phyloP scores from a whole-genome alignment of 345 rosid genomes.

The Populus alba region DNA sequence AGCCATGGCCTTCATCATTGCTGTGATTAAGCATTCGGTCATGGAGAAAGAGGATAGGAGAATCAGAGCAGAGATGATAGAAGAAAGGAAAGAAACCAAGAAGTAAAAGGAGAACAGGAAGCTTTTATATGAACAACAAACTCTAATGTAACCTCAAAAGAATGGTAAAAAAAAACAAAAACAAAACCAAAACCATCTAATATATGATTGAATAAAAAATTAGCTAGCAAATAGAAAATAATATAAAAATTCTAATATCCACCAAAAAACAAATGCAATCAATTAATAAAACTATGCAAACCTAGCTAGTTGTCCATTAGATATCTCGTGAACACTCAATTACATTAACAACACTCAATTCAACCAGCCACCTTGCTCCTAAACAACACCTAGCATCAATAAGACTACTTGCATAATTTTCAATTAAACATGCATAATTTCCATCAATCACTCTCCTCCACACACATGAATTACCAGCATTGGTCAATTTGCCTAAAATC shows the following conservation, averaged over 20 bases:
- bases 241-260: background rate
- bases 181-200: too few species aligned
- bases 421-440: too few species aligned
- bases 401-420: too few species aligned
- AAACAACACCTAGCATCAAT: too few species aligned
- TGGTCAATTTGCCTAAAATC: too few species aligned
- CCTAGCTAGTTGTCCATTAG: too few species aligned
- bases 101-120: background rate
- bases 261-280: background rate
- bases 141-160: background rate
- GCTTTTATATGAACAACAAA: background rate
- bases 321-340: background rate
- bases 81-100: too few species aligned
- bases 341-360: too few species aligned
- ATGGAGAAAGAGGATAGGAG: background rate
- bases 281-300: background rate
- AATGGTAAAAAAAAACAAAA: too few species aligned
- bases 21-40: background rate
- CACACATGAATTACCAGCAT: too few species aligned
- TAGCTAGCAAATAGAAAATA: background rate
- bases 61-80: background rate
- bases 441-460: too few species aligned
- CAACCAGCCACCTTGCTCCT: too few species aligned
- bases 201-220: background rate
- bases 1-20: background rate